These are phyloP conservation scores for Raffaelea albimanens DNA, from an alignment of 2,329 filamentous ascomycete genomes.

Conservation along the genomic window DNA sequence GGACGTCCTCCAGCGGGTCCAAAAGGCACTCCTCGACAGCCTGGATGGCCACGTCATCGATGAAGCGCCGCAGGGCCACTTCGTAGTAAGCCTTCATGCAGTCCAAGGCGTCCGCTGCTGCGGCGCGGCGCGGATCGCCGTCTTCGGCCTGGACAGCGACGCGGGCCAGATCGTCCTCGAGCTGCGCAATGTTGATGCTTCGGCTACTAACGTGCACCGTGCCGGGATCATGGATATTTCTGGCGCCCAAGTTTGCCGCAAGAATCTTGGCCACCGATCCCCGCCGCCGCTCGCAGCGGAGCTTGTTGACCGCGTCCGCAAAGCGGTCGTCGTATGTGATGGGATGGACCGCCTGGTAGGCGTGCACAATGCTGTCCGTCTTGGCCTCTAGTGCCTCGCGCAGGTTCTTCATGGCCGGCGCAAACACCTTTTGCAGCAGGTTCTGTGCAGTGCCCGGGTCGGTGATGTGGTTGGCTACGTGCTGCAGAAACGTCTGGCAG, in stretches of 20 bases:
- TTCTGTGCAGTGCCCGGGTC: conserved; percentile 12
- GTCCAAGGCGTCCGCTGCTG: conserved; percentile 25
- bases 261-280: neutral
- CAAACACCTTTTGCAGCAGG: conserved; percentile 10
- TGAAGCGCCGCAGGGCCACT: conserved; percentile 17
- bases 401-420: conserved; percentile 13
- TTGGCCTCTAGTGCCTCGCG: conserved; percentile 14
- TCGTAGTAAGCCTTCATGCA: conserved; percentile 34
- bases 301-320: conserved; percentile 23
- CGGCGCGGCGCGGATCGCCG: conserved; percentile 26
- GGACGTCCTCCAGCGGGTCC: conserved; percentile 23
- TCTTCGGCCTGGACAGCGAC: conserved; percentile 15
- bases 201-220: neutral
- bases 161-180: neutral
- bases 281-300: conserved; percentile 6
- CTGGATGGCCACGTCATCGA: conserved; percentile 15
- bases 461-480: conserved; percentile 14
- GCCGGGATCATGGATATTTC: neutral
- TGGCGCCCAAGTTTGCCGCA: neutral
- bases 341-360: conserved; percentile 20
- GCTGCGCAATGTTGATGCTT: no score
- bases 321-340: conserved; percentile 29
- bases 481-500: neutral
- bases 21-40: conserved; percentile 11
- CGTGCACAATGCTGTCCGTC: conserved; percentile 18